Conservation (phyloP, 257 asterid species). For the Jasminum sambac region DNA sequence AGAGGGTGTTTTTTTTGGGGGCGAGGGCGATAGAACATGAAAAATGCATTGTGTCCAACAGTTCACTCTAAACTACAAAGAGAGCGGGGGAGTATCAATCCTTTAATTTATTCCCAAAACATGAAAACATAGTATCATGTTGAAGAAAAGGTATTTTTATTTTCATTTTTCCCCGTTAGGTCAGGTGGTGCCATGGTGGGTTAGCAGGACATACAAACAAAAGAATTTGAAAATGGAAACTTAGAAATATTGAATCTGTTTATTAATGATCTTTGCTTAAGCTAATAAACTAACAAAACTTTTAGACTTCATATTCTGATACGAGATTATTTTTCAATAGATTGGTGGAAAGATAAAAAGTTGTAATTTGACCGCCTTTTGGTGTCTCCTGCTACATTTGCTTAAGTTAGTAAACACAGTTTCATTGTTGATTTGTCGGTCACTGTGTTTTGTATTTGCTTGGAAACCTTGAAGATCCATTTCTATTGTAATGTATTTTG, state of each 20-base stretch:
- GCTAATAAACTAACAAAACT: too few relatives aligned
- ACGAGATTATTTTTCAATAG: not conserved
- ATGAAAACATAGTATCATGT: not conserved
- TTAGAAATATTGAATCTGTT: not conserved
- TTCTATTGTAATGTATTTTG: not conserved
- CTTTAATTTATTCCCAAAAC: slow-evolving; percentile 3
- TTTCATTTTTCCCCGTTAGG: not conserved
- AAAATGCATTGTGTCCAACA: too few relatives aligned
- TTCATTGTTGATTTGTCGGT: not conserved
- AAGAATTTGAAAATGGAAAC: not conserved
- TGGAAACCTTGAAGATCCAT: slow-evolving; percentile 15
- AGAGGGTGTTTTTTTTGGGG: too few relatives aligned
- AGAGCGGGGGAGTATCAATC: slow-evolving; percentile 1
- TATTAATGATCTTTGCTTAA: not conserved
- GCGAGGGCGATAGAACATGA: too few relatives aligned
- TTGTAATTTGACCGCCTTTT: slow-evolving; percentile 6
- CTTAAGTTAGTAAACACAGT: not conserved
- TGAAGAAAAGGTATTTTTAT: not conserved
- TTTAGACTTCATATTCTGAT: not conserved
- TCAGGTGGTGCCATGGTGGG: not conserved
- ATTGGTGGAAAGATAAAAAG: slow-evolving; percentile 11
- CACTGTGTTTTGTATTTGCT: not conserved
- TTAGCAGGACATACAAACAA: not conserved
- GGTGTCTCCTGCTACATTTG: not conserved
- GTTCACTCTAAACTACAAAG: slow-evolving; percentile 1